phyloP scores from a whole-genome alignment of 768 basidiomycete species.

The Russula abietina region DNA sequence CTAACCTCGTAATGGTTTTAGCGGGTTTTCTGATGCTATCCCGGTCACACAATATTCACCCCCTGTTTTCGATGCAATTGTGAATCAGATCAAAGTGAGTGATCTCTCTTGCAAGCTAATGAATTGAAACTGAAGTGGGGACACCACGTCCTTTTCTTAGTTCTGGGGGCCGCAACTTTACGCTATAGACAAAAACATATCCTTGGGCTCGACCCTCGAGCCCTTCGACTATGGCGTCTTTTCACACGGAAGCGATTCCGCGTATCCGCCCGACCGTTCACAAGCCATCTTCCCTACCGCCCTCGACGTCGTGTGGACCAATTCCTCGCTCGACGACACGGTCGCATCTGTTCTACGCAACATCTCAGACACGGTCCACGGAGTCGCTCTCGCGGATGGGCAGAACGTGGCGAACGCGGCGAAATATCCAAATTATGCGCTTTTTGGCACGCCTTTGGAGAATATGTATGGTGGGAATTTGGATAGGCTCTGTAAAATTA shows the following conservation, averaged over 20 bases:
- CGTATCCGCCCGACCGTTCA: slow-evolving; percentile 16
- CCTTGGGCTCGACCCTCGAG: background rate
- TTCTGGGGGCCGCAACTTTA: background rate
- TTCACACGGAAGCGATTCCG: slow-evolving; percentile 12
- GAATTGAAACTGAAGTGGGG: background rate
- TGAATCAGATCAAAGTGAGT: slow-evolving; percentile 5
- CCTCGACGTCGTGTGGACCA: background rate
- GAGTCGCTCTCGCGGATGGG: slow-evolving; percentile 19
- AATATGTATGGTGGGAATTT: background rate
- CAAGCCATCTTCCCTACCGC: slow-evolving; percentile 8
- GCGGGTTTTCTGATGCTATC: background rate
- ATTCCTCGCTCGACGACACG: slow-evolving; percentile 34
- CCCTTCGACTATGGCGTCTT: background rate
- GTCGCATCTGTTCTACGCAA: slow-evolving; percentile 37
- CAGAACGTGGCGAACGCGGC: slow-evolving; percentile 12
- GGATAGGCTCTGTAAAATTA: background rate
- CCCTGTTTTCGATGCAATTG: background rate
- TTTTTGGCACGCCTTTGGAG: background rate
- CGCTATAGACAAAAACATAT: background rate
- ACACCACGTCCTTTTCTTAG: no score
- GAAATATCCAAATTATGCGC: background rate
- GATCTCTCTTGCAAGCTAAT: background rate
- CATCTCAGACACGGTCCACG: background rate
- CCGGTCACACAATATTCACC: background rate
- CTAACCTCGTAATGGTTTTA: background rate